Evolutionary conservation across 345 rosid species (phyloP), one percentile per base, ranked within the genome.

Genomic region (Euphorbia peplus): DNA sequence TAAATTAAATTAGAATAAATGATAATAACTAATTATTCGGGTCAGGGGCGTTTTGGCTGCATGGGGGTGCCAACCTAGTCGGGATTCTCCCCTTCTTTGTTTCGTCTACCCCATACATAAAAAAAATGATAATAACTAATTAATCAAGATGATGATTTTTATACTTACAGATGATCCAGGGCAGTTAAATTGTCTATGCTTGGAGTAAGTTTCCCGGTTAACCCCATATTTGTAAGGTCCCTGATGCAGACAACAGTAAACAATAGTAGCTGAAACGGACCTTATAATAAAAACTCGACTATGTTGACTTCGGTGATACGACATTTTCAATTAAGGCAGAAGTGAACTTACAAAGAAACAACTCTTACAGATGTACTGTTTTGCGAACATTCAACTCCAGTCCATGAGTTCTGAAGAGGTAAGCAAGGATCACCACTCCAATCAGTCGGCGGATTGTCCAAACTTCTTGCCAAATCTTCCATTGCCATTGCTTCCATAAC

Each of bases 401-500:
- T 89, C 99, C 97, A 95, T 1, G 97, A 88, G 75, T 89, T 77
- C 22, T 79, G 77, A 3, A 22, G 68, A 76, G 99, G 99, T 67
- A 90, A 79, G 81, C 99, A 95, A 11, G 99, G 97, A 78, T 95
- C 97, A 0, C 97, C 97, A 0, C 48, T 76, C 99, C 99, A 91
- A 76, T 91, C 97, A 16, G 82, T 35, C 5, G 93, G 96, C 3
- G 88, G 89, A 69, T 84, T 78, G 68, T 79, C 73, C 30, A 91
- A 82, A 32, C 69, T 77, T 68, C 77, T 81, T 21, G 85, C 87
- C 46, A 93, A 44, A 14, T 80, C 85, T 59, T 86, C 89, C 98
- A 93, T 80, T 4, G 77, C 91, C 65, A 30, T 70, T 58, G 57
- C 98, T 90, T 71, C 51, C 16, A 46, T 21, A 32, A 19, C 16